A percentile compares a stretch with the other conserved stretches of the same genome.
phyloP scores from a whole-genome alignment of 768 basidiomycete genomes.

The Lactarius tabidus region DNA sequence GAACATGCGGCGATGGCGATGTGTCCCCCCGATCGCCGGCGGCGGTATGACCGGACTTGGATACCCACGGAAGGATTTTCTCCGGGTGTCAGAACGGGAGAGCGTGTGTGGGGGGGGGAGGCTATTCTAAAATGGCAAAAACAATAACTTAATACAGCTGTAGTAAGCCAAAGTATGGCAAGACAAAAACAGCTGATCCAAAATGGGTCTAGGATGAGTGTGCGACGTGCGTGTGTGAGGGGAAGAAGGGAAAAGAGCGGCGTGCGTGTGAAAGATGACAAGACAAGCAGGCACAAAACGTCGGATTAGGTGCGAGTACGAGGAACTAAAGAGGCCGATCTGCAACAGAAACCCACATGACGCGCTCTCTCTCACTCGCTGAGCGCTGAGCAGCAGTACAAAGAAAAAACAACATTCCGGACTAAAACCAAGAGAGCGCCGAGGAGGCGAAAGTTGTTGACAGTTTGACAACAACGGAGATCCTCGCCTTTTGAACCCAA shows the following conservation, averaged over 20 bases:
- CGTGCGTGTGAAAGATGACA: not conserved
- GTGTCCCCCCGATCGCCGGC: conserved; percentile 10
- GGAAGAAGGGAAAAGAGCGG: not conserved
- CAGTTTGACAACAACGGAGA: not conserved
- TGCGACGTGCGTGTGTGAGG: not conserved
- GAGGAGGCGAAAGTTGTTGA: not conserved
- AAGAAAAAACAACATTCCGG: not conserved
- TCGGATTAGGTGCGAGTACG: not conserved
- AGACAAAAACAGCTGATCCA: not conserved
- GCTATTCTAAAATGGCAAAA: not conserved
- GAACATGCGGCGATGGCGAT: conserved; percentile 8
- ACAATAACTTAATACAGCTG: not conserved
- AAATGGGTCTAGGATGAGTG: not conserved
- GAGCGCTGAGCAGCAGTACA: not conserved
- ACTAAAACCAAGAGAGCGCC: not conserved
- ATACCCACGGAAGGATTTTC: conserved; percentile 2
- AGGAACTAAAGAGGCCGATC: not conserved
- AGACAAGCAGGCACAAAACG: not conserved
- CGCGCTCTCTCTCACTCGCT: not conserved
- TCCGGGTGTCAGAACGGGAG: not conserved
- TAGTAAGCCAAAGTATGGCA: not conserved
- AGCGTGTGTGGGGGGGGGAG: not conserved
- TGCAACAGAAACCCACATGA: not conserved
- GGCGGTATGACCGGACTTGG: conserved; percentile 6
- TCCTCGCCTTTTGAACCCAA: conserved; percentile 1